Conservation (phyloP, 768 basidiomycete species). For the Calvatia gigantea region DNA sequence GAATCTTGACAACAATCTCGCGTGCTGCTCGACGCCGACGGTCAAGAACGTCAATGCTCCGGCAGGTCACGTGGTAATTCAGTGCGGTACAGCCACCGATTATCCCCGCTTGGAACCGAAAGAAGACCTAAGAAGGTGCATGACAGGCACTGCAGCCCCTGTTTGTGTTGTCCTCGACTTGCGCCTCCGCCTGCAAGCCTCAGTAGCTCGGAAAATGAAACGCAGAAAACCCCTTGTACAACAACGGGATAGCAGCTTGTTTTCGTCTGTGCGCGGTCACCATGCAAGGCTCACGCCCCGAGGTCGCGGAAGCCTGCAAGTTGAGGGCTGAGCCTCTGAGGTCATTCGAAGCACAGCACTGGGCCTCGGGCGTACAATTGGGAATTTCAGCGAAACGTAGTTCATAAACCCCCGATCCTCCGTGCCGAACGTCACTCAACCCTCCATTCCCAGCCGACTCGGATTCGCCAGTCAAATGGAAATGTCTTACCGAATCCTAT, state of each 20-base stretch:
- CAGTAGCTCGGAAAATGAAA: not conserved
- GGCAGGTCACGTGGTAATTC: conserved; percentile 5
- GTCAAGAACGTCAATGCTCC: not conserved
- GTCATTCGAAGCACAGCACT: conserved; percentile 14
- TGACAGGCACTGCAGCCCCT: not conserved
- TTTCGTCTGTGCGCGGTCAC: not conserved
- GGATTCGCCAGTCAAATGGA: conserved; percentile 3
- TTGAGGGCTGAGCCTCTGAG: conserved; percentile 3
- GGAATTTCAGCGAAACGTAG: conserved; percentile 7
- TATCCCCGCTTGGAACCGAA: not conserved
- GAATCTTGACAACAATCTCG: not conserved
- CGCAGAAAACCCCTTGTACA: not conserved
- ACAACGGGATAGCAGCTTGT: not conserved
- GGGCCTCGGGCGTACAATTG: conserved; percentile 10
- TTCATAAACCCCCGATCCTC: conserved; percentile 11
- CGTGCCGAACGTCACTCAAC: conserved; percentile 3
- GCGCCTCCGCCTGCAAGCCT: not conserved
- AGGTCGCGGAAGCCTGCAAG: conserved; percentile 11
- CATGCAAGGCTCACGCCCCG: conserved; percentile 10
- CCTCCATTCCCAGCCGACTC: conserved; percentile 15
- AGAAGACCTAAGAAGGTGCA: not conserved
- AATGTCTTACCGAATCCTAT: not conserved
- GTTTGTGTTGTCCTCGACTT: conserved; percentile 5
- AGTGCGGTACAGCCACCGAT: not conserved
- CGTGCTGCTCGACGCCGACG: not conserved